phyloP scores from a whole-genome alignment of 176 grass and related monocot genomes.

The Zoysia pacifica region DNA sequence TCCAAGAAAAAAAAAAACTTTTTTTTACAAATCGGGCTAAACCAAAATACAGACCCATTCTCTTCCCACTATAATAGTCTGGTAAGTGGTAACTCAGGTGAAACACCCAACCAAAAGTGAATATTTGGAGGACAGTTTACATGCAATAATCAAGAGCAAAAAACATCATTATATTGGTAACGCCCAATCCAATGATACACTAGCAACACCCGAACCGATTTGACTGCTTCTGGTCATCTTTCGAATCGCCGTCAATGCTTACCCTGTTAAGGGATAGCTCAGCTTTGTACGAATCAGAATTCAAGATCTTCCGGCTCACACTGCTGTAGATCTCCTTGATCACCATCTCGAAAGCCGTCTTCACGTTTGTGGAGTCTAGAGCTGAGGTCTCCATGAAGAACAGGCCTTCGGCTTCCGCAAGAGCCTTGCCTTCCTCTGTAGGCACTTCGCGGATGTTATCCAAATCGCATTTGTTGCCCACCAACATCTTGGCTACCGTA shows the following conservation, averaged over 20 bases:
- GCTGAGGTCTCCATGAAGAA: constrained; percentile 96
- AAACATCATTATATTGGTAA: constrained; percentile 20
- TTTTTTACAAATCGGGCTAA: neutral
- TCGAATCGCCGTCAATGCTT: constrained; percentile 57
- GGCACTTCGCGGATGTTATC: constrained; percentile 74
- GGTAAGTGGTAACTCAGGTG: constrained; percentile 33
- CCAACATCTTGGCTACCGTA: constrained; percentile 76
- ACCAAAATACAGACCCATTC: neutral
- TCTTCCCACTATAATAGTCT: constrained; percentile 24
- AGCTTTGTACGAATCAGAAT: constrained; percentile 74
- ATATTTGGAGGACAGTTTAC: constrained; percentile 47
- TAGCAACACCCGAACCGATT: constrained; percentile 68
- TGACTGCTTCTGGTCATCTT: constrained; percentile 59
- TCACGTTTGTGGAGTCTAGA: constrained; percentile 79
- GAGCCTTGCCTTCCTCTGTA: constrained; percentile 69
- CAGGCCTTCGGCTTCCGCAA: constrained; percentile 72
- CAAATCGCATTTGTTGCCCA: constrained; percentile 87
- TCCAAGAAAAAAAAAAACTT: neutral
- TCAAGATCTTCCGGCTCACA: constrained; percentile 80
- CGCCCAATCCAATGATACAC: constrained; percentile 44
- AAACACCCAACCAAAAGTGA: constrained; percentile 29
- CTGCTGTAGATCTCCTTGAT: constrained; percentile 85
- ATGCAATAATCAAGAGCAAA: constrained; percentile 28
- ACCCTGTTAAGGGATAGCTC: constrained; percentile 82
- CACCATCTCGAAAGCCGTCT: constrained; percentile 72